These are phyloP conservation scores for Aureobasidium sp. DNA, from an alignment of 2,329 filamentous ascomycete species.

Conservation along the genomic window DNA sequence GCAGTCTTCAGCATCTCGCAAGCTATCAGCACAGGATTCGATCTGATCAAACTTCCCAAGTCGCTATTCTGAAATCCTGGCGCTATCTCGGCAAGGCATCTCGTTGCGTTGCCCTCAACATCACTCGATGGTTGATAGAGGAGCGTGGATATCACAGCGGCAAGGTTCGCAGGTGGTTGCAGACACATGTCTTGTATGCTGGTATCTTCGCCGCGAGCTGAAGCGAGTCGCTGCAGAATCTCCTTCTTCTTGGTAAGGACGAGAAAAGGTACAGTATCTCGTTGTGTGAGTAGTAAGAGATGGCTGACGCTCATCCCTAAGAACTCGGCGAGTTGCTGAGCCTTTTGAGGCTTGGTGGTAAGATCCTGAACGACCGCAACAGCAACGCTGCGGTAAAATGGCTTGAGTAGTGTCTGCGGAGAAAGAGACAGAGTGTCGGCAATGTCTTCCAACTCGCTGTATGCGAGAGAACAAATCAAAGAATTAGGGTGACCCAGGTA, in stretches of 20 bases:
- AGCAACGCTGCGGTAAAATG: conserved; percentile 83
- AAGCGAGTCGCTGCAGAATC: conserved; percentile 72
- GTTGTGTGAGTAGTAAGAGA: conserved; percentile 69
- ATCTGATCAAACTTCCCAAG: conserved; percentile 62
- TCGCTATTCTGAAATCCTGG: conserved; percentile 60
- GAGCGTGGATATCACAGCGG: conserved; percentile 52
- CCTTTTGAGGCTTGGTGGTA: conserved; percentile 70
- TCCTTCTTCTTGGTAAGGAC: conserved; percentile 72
- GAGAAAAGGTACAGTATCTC: conserved; percentile 76
- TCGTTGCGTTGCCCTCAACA: conserved; percentile 60
- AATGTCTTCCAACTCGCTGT: conserved; percentile 72
- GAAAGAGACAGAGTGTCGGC: conserved; percentile 58
- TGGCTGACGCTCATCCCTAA: conserved; percentile 67
- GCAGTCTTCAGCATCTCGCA: conserved; percentile 76
- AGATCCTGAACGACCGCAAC: conserved; percentile 79
- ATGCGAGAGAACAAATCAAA: conserved; percentile 72
- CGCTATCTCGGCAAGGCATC: conserved; percentile 61
- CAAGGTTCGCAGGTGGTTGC: conserved; percentile 50
- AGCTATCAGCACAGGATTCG: conserved; percentile 67
- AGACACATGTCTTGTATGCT: conserved; percentile 55
- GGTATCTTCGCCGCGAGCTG: conserved; percentile 51
- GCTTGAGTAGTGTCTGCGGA: conserved; percentile 64
- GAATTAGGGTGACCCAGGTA: conserved; percentile 79
- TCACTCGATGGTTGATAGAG: conserved; percentile 57
- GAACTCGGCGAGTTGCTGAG: conserved; percentile 71